phyloP scores from a whole-genome alignment of 2,329 filamentous ascomycete species.

The Gnomoniopsis sp. region DNA sequence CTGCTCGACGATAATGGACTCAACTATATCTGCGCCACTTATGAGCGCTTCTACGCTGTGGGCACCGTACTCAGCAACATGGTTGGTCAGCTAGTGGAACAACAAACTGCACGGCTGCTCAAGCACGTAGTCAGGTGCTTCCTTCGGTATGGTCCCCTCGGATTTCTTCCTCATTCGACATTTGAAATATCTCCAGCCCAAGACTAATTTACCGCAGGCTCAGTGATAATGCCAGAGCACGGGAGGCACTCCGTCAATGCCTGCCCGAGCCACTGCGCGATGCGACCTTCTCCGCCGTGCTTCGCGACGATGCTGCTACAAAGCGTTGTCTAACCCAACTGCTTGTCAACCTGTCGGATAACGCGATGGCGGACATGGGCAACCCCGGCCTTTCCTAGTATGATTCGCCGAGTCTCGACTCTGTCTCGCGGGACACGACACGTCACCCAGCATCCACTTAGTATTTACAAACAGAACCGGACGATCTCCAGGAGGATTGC shows the following conservation, averaged over 20 bases:
- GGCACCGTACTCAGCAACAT: constrained; percentile 98
- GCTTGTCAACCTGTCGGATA: constrained; percentile 92
- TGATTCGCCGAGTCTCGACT: constrained; percentile 4
- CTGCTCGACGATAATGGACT: constrained; percentile 93
- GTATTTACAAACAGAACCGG: neutral
- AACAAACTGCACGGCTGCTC: constrained; percentile 89
- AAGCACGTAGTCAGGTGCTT: constrained; percentile 99
- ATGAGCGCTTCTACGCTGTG: constrained; percentile 97
- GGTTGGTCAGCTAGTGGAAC: constrained; percentile 95
- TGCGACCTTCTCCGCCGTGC: constrained; percentile 92
- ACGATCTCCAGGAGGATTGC: neutral
- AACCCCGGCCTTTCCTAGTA: constrained; percentile 21
- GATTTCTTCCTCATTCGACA: neutral
- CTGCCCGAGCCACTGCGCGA: constrained; percentile 98
- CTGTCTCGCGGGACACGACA: neutral
- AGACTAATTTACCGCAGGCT: constrained; percentile 51
- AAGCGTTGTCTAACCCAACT: constrained; percentile 97
- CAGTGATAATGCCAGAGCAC: constrained; percentile 92
- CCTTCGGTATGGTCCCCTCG: constrained; percentile 64
- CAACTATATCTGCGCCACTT: constrained; percentile 98
- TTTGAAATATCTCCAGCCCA: neutral
- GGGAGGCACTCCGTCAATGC: constrained; percentile 92
- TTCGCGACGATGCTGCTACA: constrained; percentile 94
- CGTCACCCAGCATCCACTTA: neutral
- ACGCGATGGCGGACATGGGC: constrained; percentile 50